A percentile compares a stretch with the other conserved stretches of the same genome.
phyloP scores from a whole-genome alignment of 2,329 filamentous ascomycete genomes.

The Xylogone sp. region DNA sequence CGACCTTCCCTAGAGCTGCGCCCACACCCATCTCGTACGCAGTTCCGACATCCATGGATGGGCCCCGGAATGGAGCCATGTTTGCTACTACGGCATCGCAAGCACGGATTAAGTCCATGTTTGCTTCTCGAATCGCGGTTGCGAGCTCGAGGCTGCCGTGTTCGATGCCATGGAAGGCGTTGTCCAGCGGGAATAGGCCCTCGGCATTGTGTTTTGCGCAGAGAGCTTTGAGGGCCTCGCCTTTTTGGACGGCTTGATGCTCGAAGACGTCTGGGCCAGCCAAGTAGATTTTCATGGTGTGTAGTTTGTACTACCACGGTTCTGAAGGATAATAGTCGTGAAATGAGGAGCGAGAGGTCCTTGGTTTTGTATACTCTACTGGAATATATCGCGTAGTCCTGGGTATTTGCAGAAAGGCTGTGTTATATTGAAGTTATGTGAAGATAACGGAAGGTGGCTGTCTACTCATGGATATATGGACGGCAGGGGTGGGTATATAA shows the following conservation, averaged over 20 bases:
- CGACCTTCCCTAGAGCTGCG: conserved; percentile 17
- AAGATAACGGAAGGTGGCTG: no score
- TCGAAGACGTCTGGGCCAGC: conserved; percentile 23
- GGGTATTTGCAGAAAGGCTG: no score
- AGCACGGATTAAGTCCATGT: conserved; percentile 17
- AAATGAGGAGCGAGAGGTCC: no score
- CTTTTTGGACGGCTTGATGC: conserved; percentile 11
- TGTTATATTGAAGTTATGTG: no score
- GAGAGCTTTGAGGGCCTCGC: conserved; percentile 14
- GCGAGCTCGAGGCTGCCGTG: conserved; percentile 12
- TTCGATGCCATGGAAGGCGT: conserved; percentile 8
- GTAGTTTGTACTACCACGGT: no score
- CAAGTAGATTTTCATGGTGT: conserved; percentile 16
- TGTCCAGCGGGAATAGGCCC: conserved; percentile 21
- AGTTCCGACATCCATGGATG: conserved; percentile 21
- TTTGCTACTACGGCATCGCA: conserved; percentile 19
- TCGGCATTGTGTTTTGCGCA: conserved; percentile 12
- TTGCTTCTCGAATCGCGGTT: conserved; percentile 15
- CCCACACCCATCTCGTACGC: conserved; percentile 23
- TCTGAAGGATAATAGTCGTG: no score
- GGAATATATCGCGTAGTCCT: no score
- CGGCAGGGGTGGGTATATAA: conserved; percentile 32
- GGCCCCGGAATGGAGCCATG: conserved; percentile 20
- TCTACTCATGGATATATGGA: no score
- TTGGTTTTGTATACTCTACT: no score